phyloP scores from a whole-genome alignment of 768 basidiomycete genomes.

The Steccherinum ochraceum region DNA sequence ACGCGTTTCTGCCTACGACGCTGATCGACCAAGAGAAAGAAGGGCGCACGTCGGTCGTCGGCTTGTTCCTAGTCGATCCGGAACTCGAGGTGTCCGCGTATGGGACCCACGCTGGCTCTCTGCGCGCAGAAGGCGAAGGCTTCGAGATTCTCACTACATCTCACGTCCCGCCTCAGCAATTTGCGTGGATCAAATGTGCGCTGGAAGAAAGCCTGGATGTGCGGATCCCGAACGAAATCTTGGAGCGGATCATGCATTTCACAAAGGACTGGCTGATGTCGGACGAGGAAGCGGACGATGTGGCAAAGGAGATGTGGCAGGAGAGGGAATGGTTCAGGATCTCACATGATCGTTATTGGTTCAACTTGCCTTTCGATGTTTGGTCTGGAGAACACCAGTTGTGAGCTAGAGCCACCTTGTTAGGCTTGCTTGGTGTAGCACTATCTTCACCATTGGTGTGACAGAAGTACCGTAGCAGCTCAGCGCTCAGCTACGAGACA shows the following conservation, averaged over 20 bases:
- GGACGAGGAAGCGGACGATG: constrained; percentile 29
- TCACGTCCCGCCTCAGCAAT: constrained; percentile 44
- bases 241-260: constrained; percentile 34
- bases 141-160: constrained; percentile 35
- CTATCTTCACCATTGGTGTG: too few species aligned
- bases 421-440: too few species aligned
- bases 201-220: constrained; percentile 28
- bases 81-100: constrained; percentile 32
- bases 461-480: too few species aligned
- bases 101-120: background rate
- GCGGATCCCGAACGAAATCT: constrained; percentile 38
- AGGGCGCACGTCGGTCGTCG: constrained; percentile 38
- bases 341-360: constrained; percentile 38
- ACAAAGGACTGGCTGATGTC: constrained; percentile 34
- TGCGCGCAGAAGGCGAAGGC: too few species aligned
- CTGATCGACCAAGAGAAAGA: constrained; percentile 34
- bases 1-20: constrained; percentile 31
- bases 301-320: constrained; percentile 25
- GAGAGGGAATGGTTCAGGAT: constrained; percentile 31
- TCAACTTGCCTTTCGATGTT: constrained; percentile 45
- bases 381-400: constrained; percentile 20
- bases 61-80: constrained; percentile 39
- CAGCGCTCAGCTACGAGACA: too few species aligned
- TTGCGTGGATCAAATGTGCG: constrained; percentile 34
- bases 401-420: background rate